Evolutionary conservation across 83 land plant species (phyloP).

Genomic region (Diphasiastrum complanatum): DNA sequence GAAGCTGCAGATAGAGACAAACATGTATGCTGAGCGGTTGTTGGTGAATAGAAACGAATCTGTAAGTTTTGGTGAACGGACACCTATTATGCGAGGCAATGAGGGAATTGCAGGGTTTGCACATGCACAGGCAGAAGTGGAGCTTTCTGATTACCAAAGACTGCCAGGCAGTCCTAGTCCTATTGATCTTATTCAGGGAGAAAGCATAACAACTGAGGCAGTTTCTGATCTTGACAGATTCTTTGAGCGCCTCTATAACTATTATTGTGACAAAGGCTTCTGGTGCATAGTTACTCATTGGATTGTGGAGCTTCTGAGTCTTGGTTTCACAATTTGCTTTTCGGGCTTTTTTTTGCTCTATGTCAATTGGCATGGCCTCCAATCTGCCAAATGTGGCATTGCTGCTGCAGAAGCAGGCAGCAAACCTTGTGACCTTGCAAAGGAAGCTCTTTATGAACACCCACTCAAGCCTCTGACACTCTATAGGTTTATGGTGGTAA

Average conservation of each 20-base stretch:
- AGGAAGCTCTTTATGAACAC: conserved; percentile 66
- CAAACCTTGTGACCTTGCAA: conserved; percentile 75
- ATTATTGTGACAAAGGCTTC: conserved; percentile 87
- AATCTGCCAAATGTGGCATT: conserved; percentile 83
- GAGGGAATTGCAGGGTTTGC: conserved; percentile 25
- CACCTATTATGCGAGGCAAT: too few species aligned
- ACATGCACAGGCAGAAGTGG: conserved; percentile 55
- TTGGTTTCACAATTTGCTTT: conserved; percentile 75
- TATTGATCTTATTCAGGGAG: conserved; percentile 68
- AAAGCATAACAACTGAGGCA: conserved; percentile 56
- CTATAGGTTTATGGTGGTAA: conserved; percentile 55
- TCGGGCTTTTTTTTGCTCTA: conserved; percentile 73
- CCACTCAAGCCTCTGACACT: conserved; percentile 78
- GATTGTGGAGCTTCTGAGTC: conserved; percentile 69
- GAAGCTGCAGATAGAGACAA: too few species aligned
- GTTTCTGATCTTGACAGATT: conserved; percentile 83
- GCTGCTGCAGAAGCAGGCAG: conserved; percentile 76
- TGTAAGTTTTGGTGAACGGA: too few species aligned
- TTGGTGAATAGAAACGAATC: too few species aligned
- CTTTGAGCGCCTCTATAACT: conserved; percentile 82
- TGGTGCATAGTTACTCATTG: conserved; percentile 88
- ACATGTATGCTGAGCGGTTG: too few species aligned
- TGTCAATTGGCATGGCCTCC: conserved; percentile 88
- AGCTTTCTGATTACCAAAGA: conserved; percentile 66
- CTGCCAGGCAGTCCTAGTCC: conserved; percentile 77